A percentile compares a stretch with the other conserved stretches of the same genome.
Evolutionary conservation across 2,329 filamentous ascomycete genomes (phyloP).

Genomic region (Epichloe elymi): DNA sequence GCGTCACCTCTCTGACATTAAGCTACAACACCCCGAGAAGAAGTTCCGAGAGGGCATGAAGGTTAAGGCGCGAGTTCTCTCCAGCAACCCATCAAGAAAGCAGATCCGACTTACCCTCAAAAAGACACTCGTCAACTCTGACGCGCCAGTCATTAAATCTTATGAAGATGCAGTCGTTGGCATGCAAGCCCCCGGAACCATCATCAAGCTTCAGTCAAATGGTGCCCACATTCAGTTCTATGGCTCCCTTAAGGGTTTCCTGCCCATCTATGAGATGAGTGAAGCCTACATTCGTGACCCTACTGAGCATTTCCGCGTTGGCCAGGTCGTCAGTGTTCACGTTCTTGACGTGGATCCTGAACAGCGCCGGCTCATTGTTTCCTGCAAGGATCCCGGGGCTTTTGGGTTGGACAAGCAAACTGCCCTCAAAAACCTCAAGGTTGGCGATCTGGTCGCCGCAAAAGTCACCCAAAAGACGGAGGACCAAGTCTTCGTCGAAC

Average conservation of each 20-base stretch:
- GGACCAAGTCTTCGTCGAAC: constrained; percentile 63
- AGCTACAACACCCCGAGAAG: constrained; percentile 84
- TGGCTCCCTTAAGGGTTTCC: constrained; percentile 66
- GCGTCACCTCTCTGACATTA: constrained; percentile 77
- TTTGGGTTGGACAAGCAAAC: constrained; percentile 65
- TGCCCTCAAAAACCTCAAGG: constrained; percentile 58
- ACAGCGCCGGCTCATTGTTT: constrained; percentile 63
- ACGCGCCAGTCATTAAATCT: constrained; percentile 62
- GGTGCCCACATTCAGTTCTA: constrained; percentile 93
- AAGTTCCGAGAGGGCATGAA: constrained; percentile 82
- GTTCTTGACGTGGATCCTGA: constrained; percentile 69
- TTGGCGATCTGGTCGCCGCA: constrained; percentile 64
- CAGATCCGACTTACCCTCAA: constrained; percentile 83
- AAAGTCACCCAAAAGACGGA: constrained; percentile 71
- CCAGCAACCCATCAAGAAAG: constrained; percentile 59
- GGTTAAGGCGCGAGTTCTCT: constrained; percentile 76
- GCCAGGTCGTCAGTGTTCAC: constrained; percentile 85
- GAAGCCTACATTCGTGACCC: constrained; percentile 90
- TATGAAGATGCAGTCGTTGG: constrained; percentile 64
- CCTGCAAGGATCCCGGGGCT: constrained; percentile 77
- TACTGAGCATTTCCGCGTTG: constrained; percentile 73
- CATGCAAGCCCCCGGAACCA: constrained; percentile 74
- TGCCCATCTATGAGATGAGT: constrained; percentile 95
- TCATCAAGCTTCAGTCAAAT: constrained; percentile 63
- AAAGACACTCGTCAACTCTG: constrained; percentile 86